Evolutionary conservation across 2,329 filamentous ascomycete species (phyloP).

Genomic region (Aspergillus sp.): DNA sequence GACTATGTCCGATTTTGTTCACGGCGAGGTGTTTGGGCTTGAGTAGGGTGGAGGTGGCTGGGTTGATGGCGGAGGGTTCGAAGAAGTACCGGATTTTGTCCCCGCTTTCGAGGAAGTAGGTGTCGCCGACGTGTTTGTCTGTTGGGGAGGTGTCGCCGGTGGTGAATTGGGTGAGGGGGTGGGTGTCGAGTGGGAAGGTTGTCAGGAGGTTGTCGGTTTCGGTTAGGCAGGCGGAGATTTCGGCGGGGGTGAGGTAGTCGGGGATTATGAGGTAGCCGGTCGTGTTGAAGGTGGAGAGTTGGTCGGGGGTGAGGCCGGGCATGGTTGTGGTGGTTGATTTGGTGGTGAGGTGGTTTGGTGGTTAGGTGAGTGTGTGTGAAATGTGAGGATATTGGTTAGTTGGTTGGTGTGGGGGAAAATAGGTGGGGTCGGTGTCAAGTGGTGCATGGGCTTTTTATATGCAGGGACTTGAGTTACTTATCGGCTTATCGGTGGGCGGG

Average conservation of each 20-base stretch:
- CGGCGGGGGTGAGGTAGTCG: constrained; percentile 67
- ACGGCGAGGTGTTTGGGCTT: constrained; percentile 83
- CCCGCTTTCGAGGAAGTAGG: constrained; percentile 87
- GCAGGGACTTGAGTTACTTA: too few species aligned
- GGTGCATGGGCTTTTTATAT: too few species aligned
- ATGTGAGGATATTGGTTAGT: too few species aligned
- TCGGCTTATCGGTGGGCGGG: too few species aligned
- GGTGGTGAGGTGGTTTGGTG: too few species aligned
- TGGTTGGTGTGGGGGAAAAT: too few species aligned
- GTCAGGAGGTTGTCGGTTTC: constrained; percentile 76
- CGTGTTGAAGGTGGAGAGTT: constrained; percentile 70
- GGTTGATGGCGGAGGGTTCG: constrained; percentile 81
- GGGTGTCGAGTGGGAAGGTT: constrained; percentile 74
- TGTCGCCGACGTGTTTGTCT: constrained; percentile 75
- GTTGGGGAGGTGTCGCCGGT: constrained; percentile 70
- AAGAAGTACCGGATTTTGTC: constrained; percentile 97
- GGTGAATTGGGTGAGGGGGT: constrained; percentile 92
- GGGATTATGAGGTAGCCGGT: constrained; percentile 92
- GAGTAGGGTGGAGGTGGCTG: constrained; percentile 49
- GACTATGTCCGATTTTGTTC: constrained; percentile 83
- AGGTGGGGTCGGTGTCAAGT: too few species aligned
- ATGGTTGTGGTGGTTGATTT: neutral
- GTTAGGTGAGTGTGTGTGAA: too few species aligned
- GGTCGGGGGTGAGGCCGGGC: constrained; percentile 63
- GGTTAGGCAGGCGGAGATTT: constrained; percentile 67